These are phyloP conservation scores for Kurtzmaniella cleridarum DNA, from an alignment of 805 yeast genomes.

Conservation along the genomic window DNA sequence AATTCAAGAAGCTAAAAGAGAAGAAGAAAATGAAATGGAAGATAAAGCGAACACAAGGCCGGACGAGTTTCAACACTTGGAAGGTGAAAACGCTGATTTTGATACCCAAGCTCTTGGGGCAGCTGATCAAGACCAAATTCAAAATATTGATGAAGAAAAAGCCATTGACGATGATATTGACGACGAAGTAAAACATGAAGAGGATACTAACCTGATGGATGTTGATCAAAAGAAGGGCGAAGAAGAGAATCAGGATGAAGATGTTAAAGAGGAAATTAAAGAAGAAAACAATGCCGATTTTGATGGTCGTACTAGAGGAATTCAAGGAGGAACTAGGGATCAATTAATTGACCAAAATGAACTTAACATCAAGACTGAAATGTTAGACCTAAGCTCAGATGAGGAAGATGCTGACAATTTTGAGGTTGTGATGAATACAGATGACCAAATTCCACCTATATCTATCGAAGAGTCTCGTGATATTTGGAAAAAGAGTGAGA, in stretches of 20 bases:
- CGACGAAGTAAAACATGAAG: constrained; percentile 20
- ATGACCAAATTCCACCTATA: constrained; percentile 37
- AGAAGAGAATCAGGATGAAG: constrained; percentile 18
- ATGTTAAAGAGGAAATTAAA: constrained; percentile 23
- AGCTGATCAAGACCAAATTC: constrained; percentile 75
- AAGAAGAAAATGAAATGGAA: constrained; percentile 43
- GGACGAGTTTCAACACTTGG: constrained; percentile 81
- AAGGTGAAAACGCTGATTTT: constrained; percentile 68
- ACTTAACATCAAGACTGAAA: constrained; percentile 42
- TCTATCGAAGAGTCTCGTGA: constrained; percentile 62
- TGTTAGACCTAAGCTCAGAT: constrained; percentile 6
- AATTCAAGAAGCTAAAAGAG: constrained; percentile 58
- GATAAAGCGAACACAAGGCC: constrained; percentile 62
- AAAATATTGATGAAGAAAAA: constrained; percentile 69
- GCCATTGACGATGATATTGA: constrained; percentile 69
- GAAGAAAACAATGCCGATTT: constrained; percentile 38
- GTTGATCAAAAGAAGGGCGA: constrained; percentile 21
- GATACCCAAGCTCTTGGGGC: constrained; percentile 93
- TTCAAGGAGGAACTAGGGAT: neutral
- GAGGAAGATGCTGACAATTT: constrained; percentile 15
- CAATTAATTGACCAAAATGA: neutral
- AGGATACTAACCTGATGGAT: constrained; percentile 1
- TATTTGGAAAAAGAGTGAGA: constrained; percentile 79
- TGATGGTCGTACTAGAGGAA: constrained; percentile 44
- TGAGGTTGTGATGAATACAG: constrained; percentile 13